A percentile compares a stretch with the other conserved stretches of the same genome.
Evolutionary conservation across 106 monocot genomes (phyloP).

Genomic region (Platanthera zijinensis): DNA sequence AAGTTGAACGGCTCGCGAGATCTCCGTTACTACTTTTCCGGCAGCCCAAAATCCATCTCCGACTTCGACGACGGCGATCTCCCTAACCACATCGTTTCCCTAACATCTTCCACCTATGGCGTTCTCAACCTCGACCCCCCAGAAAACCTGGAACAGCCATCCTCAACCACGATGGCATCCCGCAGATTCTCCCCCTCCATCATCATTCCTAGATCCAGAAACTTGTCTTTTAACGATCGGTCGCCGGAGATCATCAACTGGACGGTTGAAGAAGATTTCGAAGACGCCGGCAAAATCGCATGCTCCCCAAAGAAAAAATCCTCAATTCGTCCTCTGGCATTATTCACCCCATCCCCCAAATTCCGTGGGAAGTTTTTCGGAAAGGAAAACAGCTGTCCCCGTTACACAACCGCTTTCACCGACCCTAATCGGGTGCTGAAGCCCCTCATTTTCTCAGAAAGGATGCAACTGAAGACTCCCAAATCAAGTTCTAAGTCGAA

Average conservation of each 20-base stretch:
- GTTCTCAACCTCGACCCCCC: slow-evolving; percentile 50
- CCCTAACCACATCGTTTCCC: slow-evolving; percentile 60
- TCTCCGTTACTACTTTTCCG: too few species aligned
- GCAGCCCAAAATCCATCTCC: too few species aligned
- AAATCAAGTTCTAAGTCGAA: not conserved
- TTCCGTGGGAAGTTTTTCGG: not conserved
- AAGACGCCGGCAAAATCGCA: slow-evolving; percentile 8
- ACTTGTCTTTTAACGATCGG: slow-evolving; percentile 7
- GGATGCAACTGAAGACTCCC: not conserved
- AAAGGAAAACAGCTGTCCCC: slow-evolving; percentile 15
- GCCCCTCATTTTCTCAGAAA: slow-evolving; percentile 26
- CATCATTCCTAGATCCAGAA: slow-evolving; percentile 6
- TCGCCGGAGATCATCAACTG: slow-evolving; percentile 55
- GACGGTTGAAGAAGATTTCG: slow-evolving; percentile 39
- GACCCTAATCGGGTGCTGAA: slow-evolving; percentile 8
- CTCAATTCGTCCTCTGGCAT: not conserved
- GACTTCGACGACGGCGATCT: too few species aligned
- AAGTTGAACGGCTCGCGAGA: too few species aligned
- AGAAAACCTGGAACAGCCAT: not conserved
- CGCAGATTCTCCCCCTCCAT: not conserved
- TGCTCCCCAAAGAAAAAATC: too few species aligned
- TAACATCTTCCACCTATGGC: slow-evolving; percentile 85
- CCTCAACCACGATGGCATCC: not conserved
- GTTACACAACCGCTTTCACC: not conserved
- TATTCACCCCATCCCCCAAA: slow-evolving; percentile 15